Conservation (phyloP, 2,329 filamentous ascomycete genomes). For the Rhexocercosporidium sp. region DNA sequence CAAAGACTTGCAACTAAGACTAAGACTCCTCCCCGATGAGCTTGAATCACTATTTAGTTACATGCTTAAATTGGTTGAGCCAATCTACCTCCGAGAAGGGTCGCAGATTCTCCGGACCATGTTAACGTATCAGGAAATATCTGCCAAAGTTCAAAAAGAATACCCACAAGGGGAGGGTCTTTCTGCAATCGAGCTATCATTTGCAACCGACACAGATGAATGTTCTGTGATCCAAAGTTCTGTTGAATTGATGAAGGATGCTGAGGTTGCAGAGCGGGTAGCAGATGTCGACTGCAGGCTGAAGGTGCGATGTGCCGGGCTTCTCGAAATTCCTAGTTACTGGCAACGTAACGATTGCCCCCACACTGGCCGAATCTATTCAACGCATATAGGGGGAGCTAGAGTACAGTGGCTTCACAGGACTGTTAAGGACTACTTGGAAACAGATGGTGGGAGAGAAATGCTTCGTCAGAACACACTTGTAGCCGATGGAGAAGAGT, state of each 20-base stretch:
- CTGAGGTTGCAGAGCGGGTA: not conserved
- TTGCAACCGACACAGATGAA: not conserved
- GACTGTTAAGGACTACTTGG: constrained; percentile 23
- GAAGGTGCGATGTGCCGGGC: not conserved
- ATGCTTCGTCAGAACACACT: not conserved
- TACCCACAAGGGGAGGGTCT: not conserved
- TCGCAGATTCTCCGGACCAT: constrained; percentile 22
- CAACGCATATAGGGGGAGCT: not conserved
- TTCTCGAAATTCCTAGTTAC: not conserved
- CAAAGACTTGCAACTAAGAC: constrained; percentile 11
- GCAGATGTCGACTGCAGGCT: not conserved
- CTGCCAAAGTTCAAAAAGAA: not conserved
- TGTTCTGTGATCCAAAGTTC: not conserved
- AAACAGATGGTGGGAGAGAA: not conserved
- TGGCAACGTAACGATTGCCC: not conserved
- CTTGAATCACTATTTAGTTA: constrained; percentile 20
- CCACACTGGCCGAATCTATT: not conserved
- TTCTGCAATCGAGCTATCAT: not conserved
- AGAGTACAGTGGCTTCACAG: constrained; percentile 25
- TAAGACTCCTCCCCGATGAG: constrained; percentile 10
- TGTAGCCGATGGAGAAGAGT: not conserved
- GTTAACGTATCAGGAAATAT: constrained; percentile 2
- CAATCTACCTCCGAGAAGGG: constrained; percentile 21
- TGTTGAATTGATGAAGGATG: not conserved
- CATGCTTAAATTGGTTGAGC: constrained; percentile 21